phyloP scores from a whole-genome alignment of 192 early-diverging fungal species.

The Nowakowskiella sp. region DNA sequence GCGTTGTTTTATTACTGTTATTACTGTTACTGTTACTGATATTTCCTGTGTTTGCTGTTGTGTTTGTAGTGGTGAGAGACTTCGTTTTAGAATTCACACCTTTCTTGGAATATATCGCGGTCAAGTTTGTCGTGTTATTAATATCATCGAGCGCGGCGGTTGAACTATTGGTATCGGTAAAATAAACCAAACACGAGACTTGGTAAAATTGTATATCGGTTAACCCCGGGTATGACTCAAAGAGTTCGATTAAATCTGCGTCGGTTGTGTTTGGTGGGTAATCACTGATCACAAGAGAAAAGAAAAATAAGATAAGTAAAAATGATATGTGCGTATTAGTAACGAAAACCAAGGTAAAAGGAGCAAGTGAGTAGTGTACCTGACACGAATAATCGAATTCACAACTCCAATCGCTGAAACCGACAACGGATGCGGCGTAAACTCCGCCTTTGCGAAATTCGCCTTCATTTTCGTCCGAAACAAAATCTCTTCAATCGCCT shows the following conservation, averaged over 20 bases:
- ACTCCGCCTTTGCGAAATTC: conserved; percentile 40
- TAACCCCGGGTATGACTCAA: conserved; percentile 32
- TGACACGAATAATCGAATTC: conserved; percentile 32
- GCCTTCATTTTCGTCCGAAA: conserved; percentile 44
- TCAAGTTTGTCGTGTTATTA: conserved; percentile 36
- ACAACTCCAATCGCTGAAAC: conserved; percentile 26
- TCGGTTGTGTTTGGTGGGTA: conserved; percentile 33
- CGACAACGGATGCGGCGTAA: conserved; percentile 31
- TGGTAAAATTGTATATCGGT: conserved; percentile 33
- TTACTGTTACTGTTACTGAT: too few relatives aligned
- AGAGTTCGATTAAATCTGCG: conserved; percentile 25
- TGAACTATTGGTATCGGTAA: conserved; percentile 20
- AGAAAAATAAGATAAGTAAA: conserved; percentile 1
- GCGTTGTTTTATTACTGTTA: too few relatives aligned
- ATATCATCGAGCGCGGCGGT: conserved; percentile 27
- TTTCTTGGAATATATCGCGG: conserved; percentile 40
- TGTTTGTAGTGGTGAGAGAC: background rate
- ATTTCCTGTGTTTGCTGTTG: too few relatives aligned
- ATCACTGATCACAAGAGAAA: too few relatives aligned
- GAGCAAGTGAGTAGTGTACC: background rate
- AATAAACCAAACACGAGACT: conserved; percentile 33
- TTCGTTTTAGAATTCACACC: conserved; percentile 4
- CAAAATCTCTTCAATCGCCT: conserved; percentile 41
- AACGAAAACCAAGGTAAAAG: too few relatives aligned
- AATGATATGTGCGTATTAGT: too few relatives aligned